Conservation (phyloP, 1,284 basidiomycete species). For the Fomitopsis betulina region DNA sequence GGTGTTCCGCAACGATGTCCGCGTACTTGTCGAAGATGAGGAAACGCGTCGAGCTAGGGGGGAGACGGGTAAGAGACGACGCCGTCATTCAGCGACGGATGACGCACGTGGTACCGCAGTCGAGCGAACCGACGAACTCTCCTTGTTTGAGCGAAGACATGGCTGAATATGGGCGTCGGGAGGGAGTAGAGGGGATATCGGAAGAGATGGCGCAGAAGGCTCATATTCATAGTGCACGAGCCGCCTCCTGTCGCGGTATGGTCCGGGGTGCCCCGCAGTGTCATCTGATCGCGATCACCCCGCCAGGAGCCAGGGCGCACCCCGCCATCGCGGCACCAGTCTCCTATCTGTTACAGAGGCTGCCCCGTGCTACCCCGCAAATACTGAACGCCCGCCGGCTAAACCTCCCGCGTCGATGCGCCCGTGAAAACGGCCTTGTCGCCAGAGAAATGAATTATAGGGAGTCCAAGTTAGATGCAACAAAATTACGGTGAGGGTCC, state of each 20-base stretch:
- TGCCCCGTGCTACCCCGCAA: not conserved
- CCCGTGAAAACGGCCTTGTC: not conserved
- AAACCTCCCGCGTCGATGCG: not conserved
- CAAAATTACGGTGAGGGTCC: not conserved
- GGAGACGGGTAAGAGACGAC: not conserved
- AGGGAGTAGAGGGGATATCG: not conserved
- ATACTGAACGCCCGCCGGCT: not conserved
- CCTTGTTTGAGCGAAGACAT: conserved; percentile 49
- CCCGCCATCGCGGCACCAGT: not conserved
- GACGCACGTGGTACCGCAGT: conserved; percentile 89
- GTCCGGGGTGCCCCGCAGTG: conserved; percentile 4
- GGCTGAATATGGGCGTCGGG: conserved; percentile 10
- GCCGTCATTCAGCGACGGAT: not conserved
- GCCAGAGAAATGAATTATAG: not conserved
- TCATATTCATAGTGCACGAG: conserved; percentile 3
- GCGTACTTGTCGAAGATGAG: conserved; percentile 92
- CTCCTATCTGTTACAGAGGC: not conserved
- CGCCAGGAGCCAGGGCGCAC: not conserved
- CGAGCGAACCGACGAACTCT: conserved; percentile 85
- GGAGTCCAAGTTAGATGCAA: not conserved
- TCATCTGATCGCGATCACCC: conserved; percentile 7
- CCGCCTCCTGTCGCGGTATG: not conserved
- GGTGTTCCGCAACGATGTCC: conserved; percentile 83
- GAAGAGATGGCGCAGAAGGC: not conserved
- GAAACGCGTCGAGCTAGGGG: conserved; percentile 82